Evolutionary conservation across 2,329 filamentous ascomycete species (phyloP).

Genomic region (Stromatinia cepivora): DNA sequence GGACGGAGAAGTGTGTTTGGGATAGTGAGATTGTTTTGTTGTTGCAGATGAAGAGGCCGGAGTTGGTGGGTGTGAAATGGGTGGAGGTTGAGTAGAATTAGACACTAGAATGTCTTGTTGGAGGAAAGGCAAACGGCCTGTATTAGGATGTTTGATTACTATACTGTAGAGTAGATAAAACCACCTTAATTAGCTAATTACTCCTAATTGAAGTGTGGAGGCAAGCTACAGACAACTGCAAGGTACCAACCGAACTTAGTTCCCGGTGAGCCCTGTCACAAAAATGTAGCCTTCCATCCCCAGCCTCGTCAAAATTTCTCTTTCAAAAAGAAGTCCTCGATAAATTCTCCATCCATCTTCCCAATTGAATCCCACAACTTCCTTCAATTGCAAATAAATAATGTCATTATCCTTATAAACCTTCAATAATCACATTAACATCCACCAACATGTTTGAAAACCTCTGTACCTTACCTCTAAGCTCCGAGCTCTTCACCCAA

Average conservation of each 20-base stretch:
- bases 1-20: neutral
- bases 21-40: conserved; percentile 11
- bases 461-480: conserved; percentile 83
- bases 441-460: conserved; percentile 58
- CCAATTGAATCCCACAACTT: neutral
- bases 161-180: neutral
- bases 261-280: conserved; percentile 8
- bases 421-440: neutral
- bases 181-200: neutral
- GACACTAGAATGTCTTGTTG: neutral
- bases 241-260: neutral
- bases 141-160: neutral
- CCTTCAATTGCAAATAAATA: neutral
- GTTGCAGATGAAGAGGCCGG: conserved; percentile 5
- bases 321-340: conserved; percentile 3
- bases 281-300: conserved; percentile 9
- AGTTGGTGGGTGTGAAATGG: neutral
- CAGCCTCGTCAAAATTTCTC: conserved; percentile 22
- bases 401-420: conserved; percentile 3
- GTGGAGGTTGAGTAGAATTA: conserved; percentile 2
- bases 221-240: neutral
- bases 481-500: conserved; percentile 84
- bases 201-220: neutral
- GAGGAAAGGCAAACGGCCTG: neutral
- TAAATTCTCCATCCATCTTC: neutral